Evolutionary conservation across 192 early-diverging fungal species (phyloP).

Genomic region (Obelidium mucronatum): DNA sequence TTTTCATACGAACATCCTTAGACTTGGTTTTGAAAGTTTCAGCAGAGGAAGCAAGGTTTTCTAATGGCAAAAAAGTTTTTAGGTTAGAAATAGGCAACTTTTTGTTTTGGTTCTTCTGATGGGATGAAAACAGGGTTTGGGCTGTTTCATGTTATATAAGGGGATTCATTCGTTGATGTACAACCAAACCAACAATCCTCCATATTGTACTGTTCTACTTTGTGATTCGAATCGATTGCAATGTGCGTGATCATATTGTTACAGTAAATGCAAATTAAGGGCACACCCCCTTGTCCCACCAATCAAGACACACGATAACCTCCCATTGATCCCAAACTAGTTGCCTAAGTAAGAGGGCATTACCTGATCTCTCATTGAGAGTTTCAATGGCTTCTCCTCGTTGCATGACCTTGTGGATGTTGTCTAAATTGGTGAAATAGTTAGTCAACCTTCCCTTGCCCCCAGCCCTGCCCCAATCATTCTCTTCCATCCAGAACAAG

Average conservation of each 20-base stretch:
- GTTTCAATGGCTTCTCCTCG: conserved; percentile 24
- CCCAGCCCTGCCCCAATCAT: not conserved
- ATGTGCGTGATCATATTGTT: no score
- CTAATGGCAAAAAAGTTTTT: conserved; percentile 19
- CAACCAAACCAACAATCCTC: no score
- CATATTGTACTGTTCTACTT: no score
- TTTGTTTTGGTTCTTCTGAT: not conserved
- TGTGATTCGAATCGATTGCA: no score
- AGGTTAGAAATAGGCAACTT: no score
- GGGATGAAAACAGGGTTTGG: not conserved
- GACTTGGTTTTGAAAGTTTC: conserved; percentile 80
- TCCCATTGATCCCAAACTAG: no score
- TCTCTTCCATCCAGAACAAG: not conserved
- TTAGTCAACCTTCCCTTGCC: not conserved
- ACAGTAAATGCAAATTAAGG: no score
- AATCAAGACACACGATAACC: no score
- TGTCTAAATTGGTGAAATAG: not conserved
- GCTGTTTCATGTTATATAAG: not conserved
- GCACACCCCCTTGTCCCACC: no score
- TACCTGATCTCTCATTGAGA: conserved; percentile 28
- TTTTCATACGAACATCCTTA: conserved; percentile 81
- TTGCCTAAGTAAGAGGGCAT: not conserved
- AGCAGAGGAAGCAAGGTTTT: conserved; percentile 72
- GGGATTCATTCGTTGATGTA: no score
- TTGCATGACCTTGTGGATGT: conserved; percentile 25